Percentiles rank a stretch among this genome's conserved stretches.
phyloP scores from a whole-genome alignment of 768 basidiomycete species.

The Tylopilus balloui region DNA sequence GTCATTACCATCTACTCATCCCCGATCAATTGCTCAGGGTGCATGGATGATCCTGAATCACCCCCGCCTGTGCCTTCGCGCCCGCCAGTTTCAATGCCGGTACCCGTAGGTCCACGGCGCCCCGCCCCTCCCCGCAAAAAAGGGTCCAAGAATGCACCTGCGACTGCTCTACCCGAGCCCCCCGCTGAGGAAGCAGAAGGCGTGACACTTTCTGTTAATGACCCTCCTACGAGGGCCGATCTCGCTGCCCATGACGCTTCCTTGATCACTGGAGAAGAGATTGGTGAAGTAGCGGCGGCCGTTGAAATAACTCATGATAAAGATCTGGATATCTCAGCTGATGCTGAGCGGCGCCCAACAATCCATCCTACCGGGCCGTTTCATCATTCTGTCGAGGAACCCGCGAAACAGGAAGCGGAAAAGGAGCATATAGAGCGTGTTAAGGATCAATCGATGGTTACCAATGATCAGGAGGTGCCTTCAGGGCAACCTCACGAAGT shows the following conservation, averaged over 20 bases:
- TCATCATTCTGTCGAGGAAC: conserved; percentile 9
- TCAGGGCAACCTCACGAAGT: conserved; percentile 1
- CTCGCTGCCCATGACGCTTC: conserved; percentile 1
- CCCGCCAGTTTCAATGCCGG: conserved; percentile 59
- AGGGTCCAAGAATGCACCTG: conserved; percentile 46
- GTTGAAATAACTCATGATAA: neutral
- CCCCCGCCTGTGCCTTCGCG: conserved; percentile 33
- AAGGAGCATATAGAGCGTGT: conserved; percentile 9
- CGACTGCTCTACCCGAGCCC: conserved; percentile 26
- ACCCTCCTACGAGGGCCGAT: conserved; percentile 6
- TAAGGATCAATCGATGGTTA: conserved; percentile 1
- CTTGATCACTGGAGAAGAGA: conserved; percentile 5
- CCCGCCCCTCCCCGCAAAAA: conserved; percentile 74
- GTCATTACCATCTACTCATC: conserved; percentile 8
- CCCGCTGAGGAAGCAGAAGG: conserved; percentile 18
- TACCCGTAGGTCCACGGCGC: conserved; percentile 68
- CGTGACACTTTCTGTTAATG: conserved; percentile 3
- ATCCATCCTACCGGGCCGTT: neutral
- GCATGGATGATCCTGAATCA: conserved; percentile 25
- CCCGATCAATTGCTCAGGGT: conserved; percentile 12
- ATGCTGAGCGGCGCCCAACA: neutral
- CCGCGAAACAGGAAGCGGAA: conserved; percentile 13
- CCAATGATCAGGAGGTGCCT: conserved; percentile 1
- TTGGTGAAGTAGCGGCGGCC: conserved; percentile 2
- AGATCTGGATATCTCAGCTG: neutral